Base-by-base conservation (phyloP, 108 stramenopile genomes). In the Phaeodactylum tricornutum region DNA sequence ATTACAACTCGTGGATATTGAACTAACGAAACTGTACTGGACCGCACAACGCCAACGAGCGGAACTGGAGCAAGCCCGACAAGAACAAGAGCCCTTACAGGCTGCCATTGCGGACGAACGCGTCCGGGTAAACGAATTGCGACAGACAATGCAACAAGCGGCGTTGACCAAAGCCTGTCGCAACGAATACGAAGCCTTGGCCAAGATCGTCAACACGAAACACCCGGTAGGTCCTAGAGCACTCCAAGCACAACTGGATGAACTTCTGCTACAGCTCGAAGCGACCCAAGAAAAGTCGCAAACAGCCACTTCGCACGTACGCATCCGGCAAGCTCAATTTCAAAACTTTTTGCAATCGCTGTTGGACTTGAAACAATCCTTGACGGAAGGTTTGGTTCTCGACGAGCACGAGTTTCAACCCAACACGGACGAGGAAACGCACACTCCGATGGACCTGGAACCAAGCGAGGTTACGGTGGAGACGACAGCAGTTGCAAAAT, bases 301-400 rank as follows among this genome's bases (percentile, higher is more conserved):
- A 24, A 15, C 8, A 3, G 27, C 50, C 34, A 37, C 36, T 5
- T 21, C 22, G 4, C 34, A 52, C 14, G 21, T 52, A 2, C 21
- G 8, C 8, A 20, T 36, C 11, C 50, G 50, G 14, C 36, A 52
- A 52, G 21, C 8, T 16, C 50, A 52, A 36, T 52, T 52, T 23
- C 50, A 33, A 12, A 21, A 38, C 19, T 38, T 52, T 21, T 24
- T 52, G 34, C 50, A 52, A 36, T 52, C 36, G 20, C 9, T 52
- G 50, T 38, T 52, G 9, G 50, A 52, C 25, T 52, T 52, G 50
- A 52, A 52, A 36, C 50, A 38, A 19, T 52, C 50, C n/a, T 52
- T 52, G 35, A 20, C 11, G 4, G 50, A 52, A 37, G 12, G 12
- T 34, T 12, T 11, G 12, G 12, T 12, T 34, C 33, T 34, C 33